Evolutionary conservation across 108 stramenopile genomes (phyloP).

Genomic region (Seminavis robusta): DNA sequence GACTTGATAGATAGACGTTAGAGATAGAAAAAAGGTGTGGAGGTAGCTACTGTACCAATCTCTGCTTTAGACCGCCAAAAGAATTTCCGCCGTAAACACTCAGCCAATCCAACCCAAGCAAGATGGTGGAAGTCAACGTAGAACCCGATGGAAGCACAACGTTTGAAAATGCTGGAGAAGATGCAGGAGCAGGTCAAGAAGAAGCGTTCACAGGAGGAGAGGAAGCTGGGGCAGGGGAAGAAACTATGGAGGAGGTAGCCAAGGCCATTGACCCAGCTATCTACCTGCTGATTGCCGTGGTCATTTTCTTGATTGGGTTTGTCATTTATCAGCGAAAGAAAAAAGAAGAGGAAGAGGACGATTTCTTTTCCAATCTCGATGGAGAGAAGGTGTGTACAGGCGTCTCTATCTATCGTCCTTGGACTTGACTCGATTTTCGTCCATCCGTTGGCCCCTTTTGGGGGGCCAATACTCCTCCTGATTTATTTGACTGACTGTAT

Average conservation of each 20-base stretch:
- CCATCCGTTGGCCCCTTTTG: neutral
- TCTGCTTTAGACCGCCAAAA: too few species aligned
- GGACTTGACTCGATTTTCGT: neutral
- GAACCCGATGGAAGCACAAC: constrained; percentile 82
- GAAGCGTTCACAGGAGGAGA: constrained; percentile 22
- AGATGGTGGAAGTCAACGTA: constrained; percentile 56
- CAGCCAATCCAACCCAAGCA: too few species aligned
- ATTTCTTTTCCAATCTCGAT: constrained; percentile 77
- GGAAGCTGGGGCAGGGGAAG: constrained; percentile 19
- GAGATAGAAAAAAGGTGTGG: too few species aligned
- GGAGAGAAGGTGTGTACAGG: constrained; percentile 68
- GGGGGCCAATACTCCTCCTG: neutral
- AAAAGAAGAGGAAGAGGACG: constrained; percentile 52
- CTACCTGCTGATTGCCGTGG: constrained; percentile 58
- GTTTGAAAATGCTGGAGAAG: constrained; percentile 36
- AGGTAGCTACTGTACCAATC: too few species aligned
- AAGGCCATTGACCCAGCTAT: constrained; percentile 75
- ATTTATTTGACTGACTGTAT: neutral
- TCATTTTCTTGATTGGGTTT: constrained; percentile 42
- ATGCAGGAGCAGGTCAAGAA: constrained; percentile 11
- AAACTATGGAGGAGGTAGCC: constrained; percentile 15
- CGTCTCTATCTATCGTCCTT: neutral
- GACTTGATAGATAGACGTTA: too few species aligned
- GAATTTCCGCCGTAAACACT: too few species aligned
- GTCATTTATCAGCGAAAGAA: constrained; percentile 42